Evolutionary conservation across 352 stramenopile genomes (phyloP).

Genomic region (Phytophthora pistaciae): DNA sequence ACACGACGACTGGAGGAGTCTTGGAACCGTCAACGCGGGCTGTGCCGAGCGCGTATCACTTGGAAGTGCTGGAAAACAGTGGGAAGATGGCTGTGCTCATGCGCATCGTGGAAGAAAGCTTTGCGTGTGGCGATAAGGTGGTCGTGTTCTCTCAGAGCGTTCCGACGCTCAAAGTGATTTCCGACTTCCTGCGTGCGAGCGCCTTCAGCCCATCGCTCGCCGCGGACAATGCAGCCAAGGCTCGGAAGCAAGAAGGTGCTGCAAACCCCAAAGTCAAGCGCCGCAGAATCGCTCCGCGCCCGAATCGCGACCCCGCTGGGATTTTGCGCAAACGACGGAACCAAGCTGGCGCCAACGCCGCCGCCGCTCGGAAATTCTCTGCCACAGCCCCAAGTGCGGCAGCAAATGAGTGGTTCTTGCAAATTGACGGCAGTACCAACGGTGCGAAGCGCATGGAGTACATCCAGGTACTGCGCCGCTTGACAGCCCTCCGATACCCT

Average conservation of each 20-base stretch:
- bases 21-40: background rate
- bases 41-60: constrained; percentile 40
- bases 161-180: constrained; percentile 84
- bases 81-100: constrained; percentile 86
- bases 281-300: constrained; percentile 33
- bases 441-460: constrained; percentile 86
- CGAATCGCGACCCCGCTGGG: constrained; percentile 65
- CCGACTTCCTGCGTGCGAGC: constrained; percentile 68
- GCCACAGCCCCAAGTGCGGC: constrained; percentile 1
- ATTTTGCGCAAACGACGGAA: constrained; percentile 62
- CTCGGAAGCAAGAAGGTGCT: constrained; percentile 7
- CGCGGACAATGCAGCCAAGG: constrained; percentile 35
- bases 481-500: background rate
- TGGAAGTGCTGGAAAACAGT: constrained; percentile 72
- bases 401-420: constrained; percentile 76
- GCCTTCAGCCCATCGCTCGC: constrained; percentile 54
- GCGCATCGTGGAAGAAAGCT: constrained; percentile 78
- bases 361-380: constrained; percentile 6
- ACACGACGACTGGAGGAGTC: background rate
- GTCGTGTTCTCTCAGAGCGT: constrained; percentile 92
- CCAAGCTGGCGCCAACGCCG: constrained; percentile 14
- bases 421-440: constrained; percentile 83
- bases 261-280: constrained; percentile 39
- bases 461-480: constrained; percentile 60
- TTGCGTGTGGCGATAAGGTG: constrained; percentile 81